Evolutionary conservation across 208 protist genomes (phyloP), one percentile per base, ranked within the genome.

Genomic region (Vickermania spadyakhi): DNA sequence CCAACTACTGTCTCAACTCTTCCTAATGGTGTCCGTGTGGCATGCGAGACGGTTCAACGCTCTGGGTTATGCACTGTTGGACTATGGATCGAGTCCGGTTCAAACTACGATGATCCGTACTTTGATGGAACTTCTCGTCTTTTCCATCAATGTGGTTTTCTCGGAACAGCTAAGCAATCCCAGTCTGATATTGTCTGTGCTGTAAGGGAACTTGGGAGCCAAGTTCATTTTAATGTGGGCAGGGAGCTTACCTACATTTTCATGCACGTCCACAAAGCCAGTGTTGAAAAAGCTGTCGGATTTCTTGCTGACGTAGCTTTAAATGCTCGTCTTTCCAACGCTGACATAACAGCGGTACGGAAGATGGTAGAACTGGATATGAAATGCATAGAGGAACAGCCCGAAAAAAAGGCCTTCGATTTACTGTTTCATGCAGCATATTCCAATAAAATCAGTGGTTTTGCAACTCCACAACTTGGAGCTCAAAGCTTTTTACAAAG

Each of bases 81-180:
- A 29, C 75, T 99, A 22, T 99, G 94, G 90, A 86, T 99, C 45
- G 93, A 99, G 60, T 72, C 95, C 13, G 98, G 98, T 57, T 94
- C 81, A 51, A 86, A 96, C 28, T 97, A 97, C 70, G 98, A 99
- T 85, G 93, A 70, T 22, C 85, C 80, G 27, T 59, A 89, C 7
- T 99, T 89, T 81, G 98, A 98, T 64, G 98, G 98, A 45, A 89
- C 91, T 14, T 96, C 98, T 41, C 97, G 98, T 66, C 98, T 99
- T 65, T 84, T 99, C 23, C 96, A 99, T 77, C 98, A 99, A 81
- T 98, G 99, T 79, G 84, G 89, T 56, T 98, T 99, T 77, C 98
- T 99, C 60, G 97, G 94, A 28, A 99, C 97, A 25, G 60, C 72
- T 3, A 92, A 82, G 45, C 90, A 96, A 64, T 81, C 76, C 18